Percentiles rank a stretch among this genome's conserved stretches.
Conservation (phyloP, 768 basidiomycete species). For the Megacollybia marginata region DNA sequence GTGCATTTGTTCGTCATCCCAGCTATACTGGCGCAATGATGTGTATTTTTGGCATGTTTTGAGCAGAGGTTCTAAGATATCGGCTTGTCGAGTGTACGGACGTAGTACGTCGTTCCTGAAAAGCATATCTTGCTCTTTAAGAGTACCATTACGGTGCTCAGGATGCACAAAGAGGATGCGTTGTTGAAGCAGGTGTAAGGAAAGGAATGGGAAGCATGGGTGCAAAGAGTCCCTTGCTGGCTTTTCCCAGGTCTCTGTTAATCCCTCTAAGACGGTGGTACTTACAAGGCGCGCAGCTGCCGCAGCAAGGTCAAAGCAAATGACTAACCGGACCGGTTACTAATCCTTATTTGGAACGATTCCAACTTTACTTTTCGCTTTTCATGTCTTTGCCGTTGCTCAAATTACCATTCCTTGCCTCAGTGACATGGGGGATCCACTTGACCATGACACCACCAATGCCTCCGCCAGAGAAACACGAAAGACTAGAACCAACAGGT, state of each 20-base stretch:
- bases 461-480: too few species aligned
- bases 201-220: conserved; percentile 38
- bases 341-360: too few species aligned
- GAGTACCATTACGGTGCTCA: conserved; percentile 31
- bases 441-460: too few species aligned
- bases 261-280: too few species aligned
- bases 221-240: conserved; percentile 33
- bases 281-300: too few species aligned
- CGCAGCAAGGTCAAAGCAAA: too few species aligned
- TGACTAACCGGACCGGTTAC: too few species aligned
- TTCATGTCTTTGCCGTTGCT: too few species aligned
- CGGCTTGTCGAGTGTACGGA: conserved; percentile 28
- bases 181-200: conserved; percentile 36
- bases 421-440: too few species aligned
- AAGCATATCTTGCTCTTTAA: conserved; percentile 23
- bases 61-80: conserved; percentile 36
- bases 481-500: too few species aligned
- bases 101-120: conserved; percentile 17
- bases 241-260: conserved; percentile 34
- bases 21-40: conserved; percentile 48
- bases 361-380: too few species aligned
- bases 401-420: too few species aligned
- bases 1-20: conserved; percentile 49
- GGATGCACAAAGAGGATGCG: conserved; percentile 40
- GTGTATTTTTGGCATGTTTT: conserved; percentile 39